These are phyloP conservation scores for Pseudoperonospora humuli DNA, from an alignment of 352 stramenopile species.

Conservation along the genomic window DNA sequence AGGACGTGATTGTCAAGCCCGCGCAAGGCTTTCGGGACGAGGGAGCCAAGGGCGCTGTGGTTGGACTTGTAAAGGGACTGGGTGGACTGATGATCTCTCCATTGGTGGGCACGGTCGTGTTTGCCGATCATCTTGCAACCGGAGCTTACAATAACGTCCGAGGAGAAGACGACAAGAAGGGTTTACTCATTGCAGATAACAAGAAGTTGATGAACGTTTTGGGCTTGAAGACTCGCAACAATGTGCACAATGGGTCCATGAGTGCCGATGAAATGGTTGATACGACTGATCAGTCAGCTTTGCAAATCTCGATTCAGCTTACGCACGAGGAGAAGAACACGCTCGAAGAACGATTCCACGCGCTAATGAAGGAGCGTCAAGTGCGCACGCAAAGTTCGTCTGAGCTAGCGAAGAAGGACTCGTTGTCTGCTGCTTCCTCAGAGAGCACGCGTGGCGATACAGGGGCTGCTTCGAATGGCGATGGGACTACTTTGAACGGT, in stretches of 20 bases:
- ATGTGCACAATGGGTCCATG: slow-evolving; percentile 47
- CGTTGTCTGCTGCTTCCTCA: not conserved
- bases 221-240: slow-evolving; percentile 29
- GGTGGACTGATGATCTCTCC: slow-evolving; percentile 45
- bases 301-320: slow-evolving; percentile 39
- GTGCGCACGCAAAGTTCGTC: slow-evolving; percentile 12
- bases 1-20: slow-evolving; percentile 55
- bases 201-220: slow-evolving; percentile 34
- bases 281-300: slow-evolving; percentile 16
- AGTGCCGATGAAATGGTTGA: slow-evolving; percentile 34
- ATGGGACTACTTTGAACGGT: slow-evolving; percentile 23
- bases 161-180: slow-evolving; percentile 30
- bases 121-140: slow-evolving; percentile 61
- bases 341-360: slow-evolving; percentile 32
- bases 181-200: slow-evolving; percentile 38
- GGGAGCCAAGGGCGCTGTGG: slow-evolving; percentile 48
- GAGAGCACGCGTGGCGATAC: slow-evolving; percentile 4
- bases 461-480: slow-evolving; percentile 14
- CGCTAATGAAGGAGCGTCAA: slow-evolving; percentile 33
- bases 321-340: slow-evolving; percentile 29
- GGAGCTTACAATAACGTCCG: slow-evolving; percentile 51
- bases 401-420: slow-evolving; percentile 8
- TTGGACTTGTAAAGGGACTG: slow-evolving; percentile 51
- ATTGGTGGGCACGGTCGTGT: slow-evolving; percentile 44
- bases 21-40: slow-evolving; percentile 49